Conservation (phyloP, 2,329 filamentous ascomycete genomes). For the Colletotrichum lindemuthianum region DNA sequence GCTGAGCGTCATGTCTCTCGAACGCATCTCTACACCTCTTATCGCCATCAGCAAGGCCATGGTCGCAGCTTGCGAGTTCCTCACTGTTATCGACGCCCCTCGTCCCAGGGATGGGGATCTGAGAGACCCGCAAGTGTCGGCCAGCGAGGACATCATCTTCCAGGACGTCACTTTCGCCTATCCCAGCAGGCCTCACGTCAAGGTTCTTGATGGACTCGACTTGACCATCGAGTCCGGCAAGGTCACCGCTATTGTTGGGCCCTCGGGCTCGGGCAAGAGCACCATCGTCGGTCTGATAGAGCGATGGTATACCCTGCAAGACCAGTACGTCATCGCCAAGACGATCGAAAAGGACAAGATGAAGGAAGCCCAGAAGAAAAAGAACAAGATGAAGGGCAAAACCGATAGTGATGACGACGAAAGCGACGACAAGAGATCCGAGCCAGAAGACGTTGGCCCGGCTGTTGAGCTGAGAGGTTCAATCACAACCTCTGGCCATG, state of each 20-base stretch:
- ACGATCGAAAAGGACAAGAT: slow-evolving; percentile 59
- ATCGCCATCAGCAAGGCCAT: slow-evolving; percentile 68
- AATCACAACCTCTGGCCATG: slow-evolving; percentile 63
- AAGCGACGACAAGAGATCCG: slow-evolving; percentile 37
- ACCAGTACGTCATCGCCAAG: slow-evolving; percentile 62
- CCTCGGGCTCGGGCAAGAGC: slow-evolving; percentile 78
- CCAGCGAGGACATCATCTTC: slow-evolving; percentile 59
- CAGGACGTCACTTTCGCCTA: slow-evolving; percentile 77
- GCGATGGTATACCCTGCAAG: slow-evolving; percentile 74
- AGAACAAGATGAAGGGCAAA: slow-evolving; percentile 43
- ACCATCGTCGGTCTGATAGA: slow-evolving; percentile 78
- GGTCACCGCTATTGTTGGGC: slow-evolving; percentile 78
- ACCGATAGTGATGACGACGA: slow-evolving; percentile 44
- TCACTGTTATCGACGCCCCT: slow-evolving; percentile 63
- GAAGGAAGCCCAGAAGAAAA: slow-evolving; percentile 51
- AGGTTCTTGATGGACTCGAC: slow-evolving; percentile 69
- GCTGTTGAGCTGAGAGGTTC: slow-evolving; percentile 60
- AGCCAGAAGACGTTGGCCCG: slow-evolving; percentile 50
- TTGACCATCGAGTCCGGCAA: slow-evolving; percentile 71
- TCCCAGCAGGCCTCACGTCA: slow-evolving; percentile 71
- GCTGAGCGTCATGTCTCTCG: slow-evolving; percentile 65
- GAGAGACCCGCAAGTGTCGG: slow-evolving; percentile 49
- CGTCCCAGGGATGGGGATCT: slow-evolving; percentile 48
- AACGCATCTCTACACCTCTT: slow-evolving; percentile 66
- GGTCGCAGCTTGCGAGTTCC: slow-evolving; percentile 68